Base-by-base conservation (phyloP, 257 asterid species). In the Cruciata laevipes region DNA sequence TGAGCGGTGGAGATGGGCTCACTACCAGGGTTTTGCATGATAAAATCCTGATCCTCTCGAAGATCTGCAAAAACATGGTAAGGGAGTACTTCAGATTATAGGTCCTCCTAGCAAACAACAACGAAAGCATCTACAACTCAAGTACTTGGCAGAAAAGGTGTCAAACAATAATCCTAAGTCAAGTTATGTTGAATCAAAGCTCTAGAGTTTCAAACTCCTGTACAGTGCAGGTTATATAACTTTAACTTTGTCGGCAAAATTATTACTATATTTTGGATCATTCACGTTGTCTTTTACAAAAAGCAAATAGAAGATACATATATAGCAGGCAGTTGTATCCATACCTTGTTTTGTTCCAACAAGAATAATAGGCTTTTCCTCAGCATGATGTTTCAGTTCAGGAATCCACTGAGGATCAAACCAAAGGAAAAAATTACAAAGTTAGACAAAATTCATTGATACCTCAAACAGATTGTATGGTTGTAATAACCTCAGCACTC, bases 331-430 rank as follows among this genome's bases (percentile, higher is more conserved):
- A 11, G 63, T 12, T 18, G 49, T 67, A 76, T 65, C 27, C 90
- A 77, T 17, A 92, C 98, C 98, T 64, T 86, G 95, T 84, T 92
- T 89, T 53, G 98, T 89, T 72, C 98, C 98, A 57, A 92, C 98
- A 69, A 92, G 96, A 78, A 91, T 79, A 52, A 91, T 80, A 59
- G 98, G 98, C 56, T 89, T 92, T 61, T 90, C 95, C 49, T 95
- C 92, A 75, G 95, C 95, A 79, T 87, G 89, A 81, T 89, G 96
- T 87, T 90, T 83, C 86, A 91, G 69, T 70, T 91, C 98, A 78
- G 96, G 95, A 83, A 89, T 81, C 98, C 98, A 91, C 98, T 91
- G 82, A 69, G 75, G 73, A 79, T 69, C 76, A 68, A 69, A 42
- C 64, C 69, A 51, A 13, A 60, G 17, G 9, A 42, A 80, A 44